phyloP scores from a whole-genome alignment of 352 stramenopile genomes.

The Pythium vanterpoolii region DNA sequence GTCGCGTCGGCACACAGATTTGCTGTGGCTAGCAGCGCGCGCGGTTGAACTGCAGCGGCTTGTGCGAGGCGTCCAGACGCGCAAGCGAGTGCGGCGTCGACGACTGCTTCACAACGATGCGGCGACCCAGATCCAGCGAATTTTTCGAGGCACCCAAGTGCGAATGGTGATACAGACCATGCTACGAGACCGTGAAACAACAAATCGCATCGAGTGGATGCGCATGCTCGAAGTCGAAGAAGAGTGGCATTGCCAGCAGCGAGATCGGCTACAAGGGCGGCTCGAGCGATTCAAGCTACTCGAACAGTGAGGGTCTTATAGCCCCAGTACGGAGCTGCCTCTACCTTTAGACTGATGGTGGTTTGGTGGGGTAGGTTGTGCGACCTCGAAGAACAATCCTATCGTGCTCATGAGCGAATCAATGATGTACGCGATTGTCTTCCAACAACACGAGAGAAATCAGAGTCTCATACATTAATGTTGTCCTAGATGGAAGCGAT shows the following conservation, averaged over 20 bases:
- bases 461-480: not conserved
- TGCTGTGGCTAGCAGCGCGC: conserved; percentile 44
- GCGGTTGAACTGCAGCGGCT: conserved; percentile 55
- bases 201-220: conserved; percentile 69
- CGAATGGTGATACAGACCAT: conserved; percentile 33
- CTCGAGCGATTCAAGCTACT: conserved; percentile 54
- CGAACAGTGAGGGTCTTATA: conserved; percentile 35
- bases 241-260: conserved; percentile 56
- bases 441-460: not conserved
- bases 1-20: conserved; percentile 43
- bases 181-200: conserved; percentile 55
- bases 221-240: conserved; percentile 63
- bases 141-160: conserved; percentile 61
- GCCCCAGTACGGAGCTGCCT: no score
- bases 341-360: no score
- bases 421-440: conserved; percentile 42
- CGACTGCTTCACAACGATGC: conserved; percentile 14
- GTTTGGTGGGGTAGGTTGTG: conserved; percentile 33
- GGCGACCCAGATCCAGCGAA: conserved; percentile 59
- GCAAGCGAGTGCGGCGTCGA: conserved; percentile 32
- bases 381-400: conserved; percentile 67
- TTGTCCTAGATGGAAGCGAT: conserved; percentile 63
- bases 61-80: conserved; percentile 41
- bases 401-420: conserved; percentile 50
- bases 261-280: conserved; percentile 49